Evolutionary conservation across 2,329 filamentous ascomycete genomes (phyloP).

Genomic region (Chalaropsis thielavioides): DNA sequence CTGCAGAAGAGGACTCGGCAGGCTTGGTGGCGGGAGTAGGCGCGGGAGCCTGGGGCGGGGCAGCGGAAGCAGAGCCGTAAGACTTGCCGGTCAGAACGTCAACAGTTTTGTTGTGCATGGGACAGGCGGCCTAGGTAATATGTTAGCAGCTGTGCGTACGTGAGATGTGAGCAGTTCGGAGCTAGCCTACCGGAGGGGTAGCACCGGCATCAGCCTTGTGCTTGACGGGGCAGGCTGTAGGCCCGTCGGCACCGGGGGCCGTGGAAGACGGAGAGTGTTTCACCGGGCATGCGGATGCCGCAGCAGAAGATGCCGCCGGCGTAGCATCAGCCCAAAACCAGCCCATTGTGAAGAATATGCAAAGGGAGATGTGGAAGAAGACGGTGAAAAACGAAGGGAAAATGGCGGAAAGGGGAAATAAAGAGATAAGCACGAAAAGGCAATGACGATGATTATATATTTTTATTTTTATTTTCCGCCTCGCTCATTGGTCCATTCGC

Average conservation of each 20-base stretch:
- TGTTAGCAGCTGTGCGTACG: neutral
- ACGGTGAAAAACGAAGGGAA: constrained; percentile 6
- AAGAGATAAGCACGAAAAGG: neutral
- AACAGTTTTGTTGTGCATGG: constrained; percentile 42
- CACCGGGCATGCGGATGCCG: constrained; percentile 10
- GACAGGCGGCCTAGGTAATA: constrained; percentile 34
- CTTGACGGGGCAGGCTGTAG: constrained; percentile 6
- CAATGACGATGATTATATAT: constrained; percentile 8
- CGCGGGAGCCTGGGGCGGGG: constrained; percentile 23
- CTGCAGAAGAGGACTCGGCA: constrained; percentile 21
- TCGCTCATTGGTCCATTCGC: constrained; percentile 11
- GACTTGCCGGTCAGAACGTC: constrained; percentile 30
- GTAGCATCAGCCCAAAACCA: constrained; percentile 48
- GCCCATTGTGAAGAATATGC: constrained; percentile 32
- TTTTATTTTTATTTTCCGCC: constrained; percentile 6
- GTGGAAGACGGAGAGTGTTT: constrained; percentile 10
- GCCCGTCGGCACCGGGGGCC: neutral
- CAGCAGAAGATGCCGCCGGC: constrained; percentile 21
- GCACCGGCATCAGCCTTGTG: constrained; percentile 11
- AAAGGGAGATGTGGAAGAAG: constrained; percentile 6
- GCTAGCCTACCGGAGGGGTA: constrained; percentile 8
- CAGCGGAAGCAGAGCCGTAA: constrained; percentile 21
- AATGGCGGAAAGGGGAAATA: neutral
- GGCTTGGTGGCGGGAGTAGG: constrained; percentile 36
- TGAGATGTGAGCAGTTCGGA: neutral